A percentile compares a stretch with the other conserved stretches of the same genome.
These are phyloP conservation scores for Globisporangium carolinianum DNA, from an alignment of 352 stramenopile species.

Conservation along the genomic window DNA sequence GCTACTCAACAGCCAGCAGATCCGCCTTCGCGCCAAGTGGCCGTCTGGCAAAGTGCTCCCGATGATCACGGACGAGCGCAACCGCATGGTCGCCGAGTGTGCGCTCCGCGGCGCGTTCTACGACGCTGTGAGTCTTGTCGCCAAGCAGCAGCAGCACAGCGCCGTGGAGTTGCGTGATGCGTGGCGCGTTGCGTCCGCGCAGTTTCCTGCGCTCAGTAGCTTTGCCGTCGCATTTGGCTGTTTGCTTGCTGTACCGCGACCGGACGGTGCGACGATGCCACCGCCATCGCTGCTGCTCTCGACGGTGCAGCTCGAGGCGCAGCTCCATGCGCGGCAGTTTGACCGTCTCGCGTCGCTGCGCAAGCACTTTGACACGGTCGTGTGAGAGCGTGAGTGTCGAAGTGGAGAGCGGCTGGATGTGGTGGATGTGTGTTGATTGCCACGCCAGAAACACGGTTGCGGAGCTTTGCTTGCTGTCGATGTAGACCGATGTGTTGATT, in stretches of 20 bases:
- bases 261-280: slow-evolving; percentile 13
- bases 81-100: slow-evolving; percentile 41
- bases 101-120: slow-evolving; percentile 30
- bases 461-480: no score
- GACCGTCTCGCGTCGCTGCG: slow-evolving; percentile 23
- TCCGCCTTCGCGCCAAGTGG: slow-evolving; percentile 36
- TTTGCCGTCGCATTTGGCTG: slow-evolving; percentile 36
- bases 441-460: no score
- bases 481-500: no score
- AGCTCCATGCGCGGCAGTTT: slow-evolving; percentile 34
- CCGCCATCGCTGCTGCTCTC: slow-evolving; percentile 10
- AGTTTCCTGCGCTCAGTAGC: slow-evolving; percentile 33
- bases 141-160: slow-evolving; percentile 31
- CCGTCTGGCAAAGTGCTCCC: slow-evolving; percentile 30
- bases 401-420: no score
- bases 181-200: slow-evolving; percentile 26
- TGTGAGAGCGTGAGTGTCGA: slow-evolving; percentile 8
- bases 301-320: slow-evolving; percentile 26
- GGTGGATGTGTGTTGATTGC: no score
- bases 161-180: slow-evolving; percentile 22
- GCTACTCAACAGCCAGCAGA: slow-evolving; percentile 38
- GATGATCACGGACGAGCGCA: slow-evolving; percentile 52
- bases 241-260: slow-evolving; percentile 20
- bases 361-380: slow-evolving; percentile 30
- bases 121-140: slow-evolving; percentile 25